Percentiles rank a stretch among this genome's conserved stretches.
phyloP scores from a whole-genome alignment of 1,284 basidiomycete species.

The Trichosporon asahii region DNA sequence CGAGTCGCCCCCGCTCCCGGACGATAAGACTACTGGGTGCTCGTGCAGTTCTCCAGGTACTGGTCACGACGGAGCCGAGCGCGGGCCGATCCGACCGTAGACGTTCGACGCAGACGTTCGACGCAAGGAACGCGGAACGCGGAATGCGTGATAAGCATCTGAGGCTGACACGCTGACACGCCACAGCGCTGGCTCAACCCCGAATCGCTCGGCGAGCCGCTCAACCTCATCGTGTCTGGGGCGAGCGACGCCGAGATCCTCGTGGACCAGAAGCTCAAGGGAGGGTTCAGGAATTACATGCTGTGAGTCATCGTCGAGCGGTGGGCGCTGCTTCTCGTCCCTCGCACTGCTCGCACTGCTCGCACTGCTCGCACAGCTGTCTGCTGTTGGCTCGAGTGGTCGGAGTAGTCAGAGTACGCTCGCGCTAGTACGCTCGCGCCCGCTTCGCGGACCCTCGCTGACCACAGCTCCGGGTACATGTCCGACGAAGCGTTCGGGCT shows the following conservation, averaged over 20 bases:
- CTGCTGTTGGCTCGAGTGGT: too few relatives aligned
- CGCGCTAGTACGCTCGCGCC: neutral
- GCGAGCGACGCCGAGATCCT: constrained; percentile 71
- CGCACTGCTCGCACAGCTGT: too few relatives aligned
- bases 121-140: neutral
- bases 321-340: neutral
- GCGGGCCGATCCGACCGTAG: too few relatives aligned
- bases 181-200: neutral
- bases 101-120: too few relatives aligned
- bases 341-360: neutral
- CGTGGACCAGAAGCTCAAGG: constrained; percentile 60
- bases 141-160: neutral
- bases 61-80: too few relatives aligned
- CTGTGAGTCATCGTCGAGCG: constrained; percentile 55
- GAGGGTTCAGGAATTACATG: constrained; percentile 79
- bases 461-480: constrained; percentile 31
- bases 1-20: too few relatives aligned
- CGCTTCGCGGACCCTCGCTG: neutral
- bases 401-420: too few relatives aligned
- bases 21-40: too few relatives aligned
- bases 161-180: neutral
- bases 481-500: constrained; percentile 76
- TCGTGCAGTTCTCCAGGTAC: too few relatives aligned
- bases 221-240: constrained; percentile 79
- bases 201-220: constrained; percentile 68